Evolutionary conservation across 768 basidiomycete genomes (phyloP), one percentile per base, ranked within the genome.

Genomic region (Myochromella boudieri): DNA sequence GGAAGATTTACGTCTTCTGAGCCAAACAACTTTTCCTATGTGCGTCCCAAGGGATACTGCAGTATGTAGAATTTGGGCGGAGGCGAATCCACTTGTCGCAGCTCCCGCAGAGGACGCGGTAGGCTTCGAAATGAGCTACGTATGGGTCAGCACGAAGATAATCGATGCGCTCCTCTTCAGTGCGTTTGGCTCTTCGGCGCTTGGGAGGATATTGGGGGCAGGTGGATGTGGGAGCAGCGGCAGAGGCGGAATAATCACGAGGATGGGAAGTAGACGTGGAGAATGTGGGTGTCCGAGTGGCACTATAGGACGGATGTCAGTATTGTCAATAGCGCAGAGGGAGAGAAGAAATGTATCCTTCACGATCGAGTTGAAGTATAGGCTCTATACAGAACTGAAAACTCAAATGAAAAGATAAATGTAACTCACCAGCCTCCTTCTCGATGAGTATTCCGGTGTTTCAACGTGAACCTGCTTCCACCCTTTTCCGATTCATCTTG

Each of bases 41-140:
- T 2, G 88, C 87, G 60, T 90, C 87, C 88, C 88, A 91, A 0
- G 88, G 88, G 44, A 91, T 90, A n/a, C 82, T 85, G 58, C 88
- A 91, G 57, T 89, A 91, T 0, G 87, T 90, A 44, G 87, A 90
- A 62, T 91, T 91, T 32, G 87, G 87, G 6, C 88, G 76, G n/a
- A 91, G 71, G 14, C 89, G 76, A 52, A 91, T 89, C 88, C 88
- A 91, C 61, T 88, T 90, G 63, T 89, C 83, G 67, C 88, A 91
- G 4, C 77, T 81, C 36, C 81, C 84, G 63, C 88, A 90, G 8
- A 89, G 73, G 26, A 90, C 86, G 8, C 87, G 77, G 60, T 89
- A 89, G 0, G 88, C 80, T 65, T 90, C 87, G 60, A 87, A 87
- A 53, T 85, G 75, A n/a, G 81, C 84, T 31, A 90, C 86, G 55